Evolutionary conservation across 306 rosid genomes (phyloP).

Genomic region (Lupinus albus): DNA sequence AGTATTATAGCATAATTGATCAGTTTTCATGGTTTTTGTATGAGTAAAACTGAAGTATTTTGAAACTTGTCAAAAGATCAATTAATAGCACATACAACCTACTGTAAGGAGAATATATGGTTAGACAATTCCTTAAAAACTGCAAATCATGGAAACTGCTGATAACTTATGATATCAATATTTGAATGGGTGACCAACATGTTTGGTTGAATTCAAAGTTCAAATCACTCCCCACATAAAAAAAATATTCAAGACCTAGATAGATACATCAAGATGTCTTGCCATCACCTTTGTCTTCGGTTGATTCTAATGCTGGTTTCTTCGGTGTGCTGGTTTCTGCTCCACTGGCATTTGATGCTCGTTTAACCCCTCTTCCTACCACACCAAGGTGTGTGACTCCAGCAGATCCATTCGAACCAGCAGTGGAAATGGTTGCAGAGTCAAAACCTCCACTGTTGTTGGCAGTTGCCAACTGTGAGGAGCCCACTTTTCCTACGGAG

Average conservation of each 20-base stretch:
- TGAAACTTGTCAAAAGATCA: slow-evolving; percentile 22
- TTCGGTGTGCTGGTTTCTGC: slow-evolving; percentile 59
- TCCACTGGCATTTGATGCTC: slow-evolving; percentile 53
- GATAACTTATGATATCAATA: slow-evolving; percentile 32
- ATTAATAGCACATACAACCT: slow-evolving; percentile 14
- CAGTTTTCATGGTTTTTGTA: slow-evolving; percentile 6
- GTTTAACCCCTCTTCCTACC: slow-evolving; percentile 96
- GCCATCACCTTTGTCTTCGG: slow-evolving; percentile 64
- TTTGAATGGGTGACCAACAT: slow-evolving; percentile 10
- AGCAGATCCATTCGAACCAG: slow-evolving; percentile 72
- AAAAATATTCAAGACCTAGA: slow-evolving; percentile 14
- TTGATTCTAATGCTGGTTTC: slow-evolving; percentile 64
- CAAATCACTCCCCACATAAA: slow-evolving; percentile 34
- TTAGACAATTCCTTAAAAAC: slow-evolving; percentile 19
- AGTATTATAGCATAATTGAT: neutral
- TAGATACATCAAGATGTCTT: slow-evolving; percentile 48
- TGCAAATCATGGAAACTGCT: slow-evolving; percentile 24
- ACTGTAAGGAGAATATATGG: slow-evolving; percentile 18
- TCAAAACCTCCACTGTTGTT: slow-evolving; percentile 66
- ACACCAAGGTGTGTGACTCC: slow-evolving; percentile 94
- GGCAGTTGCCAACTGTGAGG: slow-evolving; percentile 69
- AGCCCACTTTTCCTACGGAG: slow-evolving; percentile 52
- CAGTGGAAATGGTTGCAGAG: slow-evolving; percentile 86
- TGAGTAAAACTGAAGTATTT: too few species aligned
- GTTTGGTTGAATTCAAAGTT: slow-evolving; percentile 36